Evolutionary conservation across 2,329 filamentous ascomycete genomes (phyloP).

Genomic region (Leptographium wingfieldii): DNA sequence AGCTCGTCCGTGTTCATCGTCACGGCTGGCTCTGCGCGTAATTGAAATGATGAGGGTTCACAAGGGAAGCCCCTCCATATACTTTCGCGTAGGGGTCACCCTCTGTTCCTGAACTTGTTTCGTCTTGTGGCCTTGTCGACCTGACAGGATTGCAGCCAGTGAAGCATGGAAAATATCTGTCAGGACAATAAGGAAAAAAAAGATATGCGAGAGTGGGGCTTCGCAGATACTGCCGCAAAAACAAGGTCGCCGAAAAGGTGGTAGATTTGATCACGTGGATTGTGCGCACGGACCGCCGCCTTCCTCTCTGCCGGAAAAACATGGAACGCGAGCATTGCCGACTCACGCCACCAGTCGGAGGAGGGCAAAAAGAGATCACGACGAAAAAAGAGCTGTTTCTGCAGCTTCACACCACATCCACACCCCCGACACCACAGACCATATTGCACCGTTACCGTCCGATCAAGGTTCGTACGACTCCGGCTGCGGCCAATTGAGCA

Average conservation of each 20-base stretch:
- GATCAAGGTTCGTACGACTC: neutral
- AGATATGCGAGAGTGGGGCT: neutral
- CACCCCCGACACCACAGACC: neutral
- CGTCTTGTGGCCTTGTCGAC: neutral
- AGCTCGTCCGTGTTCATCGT: slow-evolving; percentile 55
- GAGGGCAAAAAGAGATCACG: slow-evolving; percentile 9
- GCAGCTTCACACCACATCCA: neutral
- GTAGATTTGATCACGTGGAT: neutral
- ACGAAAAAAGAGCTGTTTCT: slow-evolving; percentile 5
- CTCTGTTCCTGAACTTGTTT: neutral
- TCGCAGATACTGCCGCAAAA: neutral
- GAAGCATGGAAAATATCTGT: neutral
- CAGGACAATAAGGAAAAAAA: neutral
- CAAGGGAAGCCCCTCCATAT: neutral
- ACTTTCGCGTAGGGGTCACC: neutral
- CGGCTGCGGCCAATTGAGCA: neutral
- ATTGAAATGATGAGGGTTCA: neutral
- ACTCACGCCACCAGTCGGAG: slow-evolving; percentile 13
- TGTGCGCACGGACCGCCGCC: slow-evolving; percentile 4
- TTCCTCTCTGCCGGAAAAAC: slow-evolving; percentile 9
- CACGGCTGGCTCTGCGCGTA: neutral
- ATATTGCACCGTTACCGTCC: neutral
- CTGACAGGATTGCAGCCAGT: neutral
- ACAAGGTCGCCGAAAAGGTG: neutral
- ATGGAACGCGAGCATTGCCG: slow-evolving; percentile 4